A percentile compares a stretch with the other conserved stretches of the same genome.
Conservation (phyloP, 1,284 basidiomycete species). For the Apiotrichum sp. region DNA sequence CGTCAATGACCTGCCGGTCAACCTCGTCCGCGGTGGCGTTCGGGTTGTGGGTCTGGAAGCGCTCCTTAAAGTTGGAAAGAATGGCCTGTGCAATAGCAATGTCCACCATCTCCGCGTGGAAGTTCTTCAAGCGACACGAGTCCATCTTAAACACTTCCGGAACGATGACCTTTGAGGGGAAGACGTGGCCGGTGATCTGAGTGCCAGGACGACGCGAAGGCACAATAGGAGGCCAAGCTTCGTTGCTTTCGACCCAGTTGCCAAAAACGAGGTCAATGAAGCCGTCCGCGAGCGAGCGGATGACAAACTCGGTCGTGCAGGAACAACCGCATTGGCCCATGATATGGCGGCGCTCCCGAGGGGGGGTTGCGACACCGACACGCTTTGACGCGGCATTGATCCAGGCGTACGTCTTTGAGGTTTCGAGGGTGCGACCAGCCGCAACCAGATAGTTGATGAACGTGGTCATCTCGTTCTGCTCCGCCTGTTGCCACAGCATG, state of each 20-base stretch:
- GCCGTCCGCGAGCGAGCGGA: slow-evolving; percentile 57
- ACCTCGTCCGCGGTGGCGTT: slow-evolving; percentile 63
- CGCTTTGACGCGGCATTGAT: slow-evolving; percentile 33
- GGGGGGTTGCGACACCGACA: slow-evolving; percentile 22
- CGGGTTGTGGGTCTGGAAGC: slow-evolving; percentile 50
- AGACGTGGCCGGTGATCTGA: slow-evolving; percentile 46
- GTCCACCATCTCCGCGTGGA: slow-evolving; percentile 63
- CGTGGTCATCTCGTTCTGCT: slow-evolving; percentile 70
- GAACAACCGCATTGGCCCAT: slow-evolving; percentile 26
- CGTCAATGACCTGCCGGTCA: slow-evolving; percentile 50
- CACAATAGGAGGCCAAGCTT: slow-evolving; percentile 41
- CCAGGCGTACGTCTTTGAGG: slow-evolving; percentile 33
- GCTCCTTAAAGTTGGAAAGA: slow-evolving; percentile 15
- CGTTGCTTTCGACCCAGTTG: slow-evolving; percentile 25
- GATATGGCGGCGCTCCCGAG: slow-evolving; percentile 23
- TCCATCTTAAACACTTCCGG: slow-evolving; percentile 85
- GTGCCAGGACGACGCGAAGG: slow-evolving; percentile 30
- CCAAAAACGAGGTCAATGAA: slow-evolving; percentile 63
- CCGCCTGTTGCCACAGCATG: slow-evolving; percentile 72
- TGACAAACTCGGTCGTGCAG: slow-evolving; percentile 31
- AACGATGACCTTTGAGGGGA: slow-evolving; percentile 40
- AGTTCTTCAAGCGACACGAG: slow-evolving; percentile 61
- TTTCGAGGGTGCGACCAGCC: slow-evolving; percentile 15
- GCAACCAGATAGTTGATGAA: slow-evolving; percentile 51
- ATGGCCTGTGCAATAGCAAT: slow-evolving; percentile 71